Base-by-base conservation (phyloP, 2,329 filamentous ascomycete genomes). In the Fusarium avenaceum region DNA sequence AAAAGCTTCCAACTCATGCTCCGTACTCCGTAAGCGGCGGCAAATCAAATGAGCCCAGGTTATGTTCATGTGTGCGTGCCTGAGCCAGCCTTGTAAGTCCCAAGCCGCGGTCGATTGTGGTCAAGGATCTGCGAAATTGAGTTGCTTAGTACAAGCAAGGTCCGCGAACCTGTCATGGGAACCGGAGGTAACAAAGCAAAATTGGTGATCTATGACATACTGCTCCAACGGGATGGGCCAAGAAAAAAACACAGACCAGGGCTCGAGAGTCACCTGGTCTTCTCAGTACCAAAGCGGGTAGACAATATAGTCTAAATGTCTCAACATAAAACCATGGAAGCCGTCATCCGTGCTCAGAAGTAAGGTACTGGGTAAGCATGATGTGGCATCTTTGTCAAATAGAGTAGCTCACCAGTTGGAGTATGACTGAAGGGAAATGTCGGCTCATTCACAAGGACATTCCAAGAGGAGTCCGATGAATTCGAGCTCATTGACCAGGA, bases 11-110 rank as follows among this genome's bases (percentile, higher is more conserved):
- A 70, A 63, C 40, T 57, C 49, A 54, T 24, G 24, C 24, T 24
- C 24, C 24, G 24, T 24, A 63, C 40, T 55, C 56, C 49, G 51
- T 35, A 45, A 60, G 65, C 38, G 28, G 46, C 47, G 46, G 57
- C 44, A 67, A 68, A 69, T 69, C 26, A 53, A 55, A 68, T 35
- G 38, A 49, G 50, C 22, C 32, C 35, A 48, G 38, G 40, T n/a
- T 26, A 38, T 64, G 20, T 26, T 20, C 46, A 32, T 47, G 35
- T 30, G 32, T 26, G 46, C 46, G 55, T 69, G 44, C 55, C 60
- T 62, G 65, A 65, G 47, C 26, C 44, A 69, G 47, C 51, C 65
- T 35, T 61, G 65, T 44, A 52, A 53, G 56, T 60, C 39, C 33
- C 50, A 49, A 56, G 51, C 55, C 39, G 39, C 30, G 47, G 48